Evolutionary conservation across 345 rosid species (phyloP).

Genomic region (Eucalyptus tenuipes): DNA sequence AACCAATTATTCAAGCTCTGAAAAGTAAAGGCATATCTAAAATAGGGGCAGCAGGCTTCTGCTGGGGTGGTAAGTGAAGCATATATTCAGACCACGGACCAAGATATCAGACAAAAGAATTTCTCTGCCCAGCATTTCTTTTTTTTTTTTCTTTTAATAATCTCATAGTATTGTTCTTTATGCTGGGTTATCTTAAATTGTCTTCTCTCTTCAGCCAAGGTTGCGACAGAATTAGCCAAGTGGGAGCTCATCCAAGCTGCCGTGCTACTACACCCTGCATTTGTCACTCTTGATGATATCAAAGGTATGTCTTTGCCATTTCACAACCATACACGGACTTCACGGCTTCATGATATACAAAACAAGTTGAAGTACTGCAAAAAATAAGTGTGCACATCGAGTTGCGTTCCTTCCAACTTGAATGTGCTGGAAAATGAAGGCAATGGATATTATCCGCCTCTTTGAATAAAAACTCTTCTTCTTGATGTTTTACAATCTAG

Average conservation of each 20-base stretch:
- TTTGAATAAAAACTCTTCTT: not conserved
- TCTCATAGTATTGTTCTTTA: not conserved
- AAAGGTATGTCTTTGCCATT: constrained; percentile 26
- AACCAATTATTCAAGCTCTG: not conserved
- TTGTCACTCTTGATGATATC: constrained; percentile 56
- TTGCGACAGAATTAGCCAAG: not conserved
- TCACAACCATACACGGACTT: not conserved
- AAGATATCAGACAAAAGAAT: not conserved
- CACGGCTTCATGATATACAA: not conserved
- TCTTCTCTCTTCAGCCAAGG: not conserved
- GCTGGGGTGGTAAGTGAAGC: not conserved
- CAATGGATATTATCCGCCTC: not conserved
- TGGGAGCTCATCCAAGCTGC: constrained; percentile 42
- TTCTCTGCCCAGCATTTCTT: not conserved
- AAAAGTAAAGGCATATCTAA: not conserved
- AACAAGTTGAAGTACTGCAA: not conserved
- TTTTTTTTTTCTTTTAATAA: no score
- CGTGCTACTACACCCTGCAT: constrained; percentile 61
- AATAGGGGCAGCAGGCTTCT: not conserved
- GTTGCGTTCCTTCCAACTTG: not conserved
- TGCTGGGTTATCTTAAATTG: not conserved
- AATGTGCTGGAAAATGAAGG: not conserved
- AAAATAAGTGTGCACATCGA: not conserved
- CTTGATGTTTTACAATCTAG: not conserved
- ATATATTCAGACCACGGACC: not conserved